These are phyloP conservation scores for Alternaria arborescens DNA, from an alignment of 2,329 filamentous ascomycete genomes.

Conservation along the genomic window DNA sequence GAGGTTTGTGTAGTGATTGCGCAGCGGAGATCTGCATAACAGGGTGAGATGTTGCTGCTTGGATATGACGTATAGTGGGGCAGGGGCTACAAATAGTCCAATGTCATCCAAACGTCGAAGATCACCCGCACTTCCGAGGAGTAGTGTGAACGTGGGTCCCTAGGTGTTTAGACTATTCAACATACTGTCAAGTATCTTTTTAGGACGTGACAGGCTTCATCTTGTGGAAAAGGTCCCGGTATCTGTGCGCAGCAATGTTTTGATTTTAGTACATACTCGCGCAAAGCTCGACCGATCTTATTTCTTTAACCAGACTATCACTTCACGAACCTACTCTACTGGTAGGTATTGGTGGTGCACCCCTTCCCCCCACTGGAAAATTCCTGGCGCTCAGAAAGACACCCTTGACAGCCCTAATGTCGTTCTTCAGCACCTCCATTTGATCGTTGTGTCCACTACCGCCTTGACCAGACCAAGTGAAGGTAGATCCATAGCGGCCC, in stretches of 20 bases:
- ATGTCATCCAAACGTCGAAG: not conserved
- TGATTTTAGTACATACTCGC: not conserved
- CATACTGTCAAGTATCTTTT: not conserved
- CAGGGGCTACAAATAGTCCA: not conserved
- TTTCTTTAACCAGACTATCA: not conserved
- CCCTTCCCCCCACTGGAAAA: slow-evolving; percentile 61
- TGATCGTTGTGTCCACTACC: slow-evolving; percentile 69
- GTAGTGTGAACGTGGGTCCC: not conserved
- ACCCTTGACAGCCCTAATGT: slow-evolving; percentile 81
- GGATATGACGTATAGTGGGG: slow-evolving; percentile 32
- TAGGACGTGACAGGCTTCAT: not conserved
- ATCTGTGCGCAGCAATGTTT: not conserved
- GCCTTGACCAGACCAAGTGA: slow-evolving; percentile 55
- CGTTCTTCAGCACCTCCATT: slow-evolving; percentile 75
- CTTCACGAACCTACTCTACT: slow-evolving; percentile 30
- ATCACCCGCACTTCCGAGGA: slow-evolving; percentile 3
- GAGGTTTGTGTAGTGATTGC: slow-evolving; percentile 1
- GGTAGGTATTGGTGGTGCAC: slow-evolving; percentile 27
- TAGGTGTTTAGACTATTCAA: not conserved
- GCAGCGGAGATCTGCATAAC: slow-evolving; percentile 6
- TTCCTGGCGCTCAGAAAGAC: slow-evolving; percentile 77
- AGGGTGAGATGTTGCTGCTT: slow-evolving; percentile 15
- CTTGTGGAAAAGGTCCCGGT: not conserved
- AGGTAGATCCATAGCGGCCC: slow-evolving; percentile 33
- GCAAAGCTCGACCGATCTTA: not conserved